Evolutionary conservation across 257 asterid genomes (phyloP).

Genomic region (Solanum rostratum): DNA sequence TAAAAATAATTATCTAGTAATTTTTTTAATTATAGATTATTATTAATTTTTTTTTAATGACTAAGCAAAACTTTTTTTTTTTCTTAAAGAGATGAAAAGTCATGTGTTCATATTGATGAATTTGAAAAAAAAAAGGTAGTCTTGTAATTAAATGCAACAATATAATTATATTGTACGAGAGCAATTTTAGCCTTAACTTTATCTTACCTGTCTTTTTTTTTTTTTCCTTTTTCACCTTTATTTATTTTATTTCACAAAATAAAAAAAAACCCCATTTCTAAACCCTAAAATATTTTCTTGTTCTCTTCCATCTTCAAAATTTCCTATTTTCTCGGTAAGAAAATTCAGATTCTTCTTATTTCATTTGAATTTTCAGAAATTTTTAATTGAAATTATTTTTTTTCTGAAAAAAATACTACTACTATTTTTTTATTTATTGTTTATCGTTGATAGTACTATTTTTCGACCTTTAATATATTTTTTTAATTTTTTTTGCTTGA

Average conservation of each 20-base stretch:
- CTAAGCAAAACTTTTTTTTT: neutral
- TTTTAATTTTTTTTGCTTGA: neutral
- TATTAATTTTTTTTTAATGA: neutral
- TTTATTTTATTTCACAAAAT: neutral
- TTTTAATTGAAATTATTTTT: no score
- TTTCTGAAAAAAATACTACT: neutral
- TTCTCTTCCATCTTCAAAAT: neutral
- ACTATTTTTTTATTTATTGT: neutral
- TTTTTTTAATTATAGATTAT: neutral
- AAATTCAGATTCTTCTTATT: neutral
- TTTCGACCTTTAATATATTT: neutral
- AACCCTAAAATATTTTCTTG: neutral
- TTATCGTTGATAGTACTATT: neutral
- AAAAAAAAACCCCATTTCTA: neutral
- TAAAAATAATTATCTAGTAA: neutral
- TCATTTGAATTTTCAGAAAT: neutral
- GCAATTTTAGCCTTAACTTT: neutral
- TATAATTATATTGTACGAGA: neutral
- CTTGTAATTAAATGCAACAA: neutral
- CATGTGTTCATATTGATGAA: neutral
- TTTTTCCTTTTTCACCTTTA: neutral
- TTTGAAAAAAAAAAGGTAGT: neutral
- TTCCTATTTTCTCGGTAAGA: neutral
- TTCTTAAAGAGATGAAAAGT: neutral
- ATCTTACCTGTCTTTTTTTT: neutral